These are phyloP conservation scores for Uncinocarpus reesii DNA, from an alignment of 2,329 filamentous ascomycete species.

Conservation along the genomic window DNA sequence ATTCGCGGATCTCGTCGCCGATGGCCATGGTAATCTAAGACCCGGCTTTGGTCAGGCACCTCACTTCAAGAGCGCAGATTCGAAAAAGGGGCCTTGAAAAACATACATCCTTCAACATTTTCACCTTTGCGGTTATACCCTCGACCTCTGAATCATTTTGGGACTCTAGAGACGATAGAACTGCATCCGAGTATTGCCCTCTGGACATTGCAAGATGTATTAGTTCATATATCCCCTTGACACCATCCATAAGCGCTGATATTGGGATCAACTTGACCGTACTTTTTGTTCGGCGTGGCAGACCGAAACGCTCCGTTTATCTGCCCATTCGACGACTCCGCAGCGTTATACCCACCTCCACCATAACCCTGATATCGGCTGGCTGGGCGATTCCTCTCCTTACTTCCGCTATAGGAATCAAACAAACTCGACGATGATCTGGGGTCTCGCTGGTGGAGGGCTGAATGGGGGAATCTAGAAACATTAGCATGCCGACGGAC, in stretches of 20 bases:
- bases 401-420: slow-evolving; percentile 56
- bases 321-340: slow-evolving; percentile 15
- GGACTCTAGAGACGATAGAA: slow-evolving; percentile 85
- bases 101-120: slow-evolving; percentile 76
- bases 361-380: slow-evolving; percentile 29
- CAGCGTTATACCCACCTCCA: slow-evolving; percentile 23
- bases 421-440: slow-evolving; percentile 63
- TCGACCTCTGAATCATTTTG: slow-evolving; percentile 88
- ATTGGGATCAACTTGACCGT: slow-evolving; percentile 21
- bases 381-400: slow-evolving; percentile 31
- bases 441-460: slow-evolving; percentile 58
- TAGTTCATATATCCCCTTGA: neutral
- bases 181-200: slow-evolving; percentile 85
- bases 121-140: slow-evolving; percentile 83
- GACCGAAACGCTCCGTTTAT: slow-evolving; percentile 40
- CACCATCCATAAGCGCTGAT: neutral
- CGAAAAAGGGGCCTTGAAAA: neutral
- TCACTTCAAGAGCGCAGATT: neutral
- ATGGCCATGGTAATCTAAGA: slow-evolving; percentile 77
- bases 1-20: slow-evolving; percentile 88
- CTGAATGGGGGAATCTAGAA: slow-evolving; percentile 54
- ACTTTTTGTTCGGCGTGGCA: slow-evolving; percentile 63
- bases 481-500: neutral
- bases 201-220: slow-evolving; percentile 32
- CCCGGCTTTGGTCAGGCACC: neutral